Percentiles rank a stretch among this genome's conserved stretches.
Evolutionary conservation across 768 basidiomycete species (phyloP).

Genomic region (Leccinum pellstonianum): DNA sequence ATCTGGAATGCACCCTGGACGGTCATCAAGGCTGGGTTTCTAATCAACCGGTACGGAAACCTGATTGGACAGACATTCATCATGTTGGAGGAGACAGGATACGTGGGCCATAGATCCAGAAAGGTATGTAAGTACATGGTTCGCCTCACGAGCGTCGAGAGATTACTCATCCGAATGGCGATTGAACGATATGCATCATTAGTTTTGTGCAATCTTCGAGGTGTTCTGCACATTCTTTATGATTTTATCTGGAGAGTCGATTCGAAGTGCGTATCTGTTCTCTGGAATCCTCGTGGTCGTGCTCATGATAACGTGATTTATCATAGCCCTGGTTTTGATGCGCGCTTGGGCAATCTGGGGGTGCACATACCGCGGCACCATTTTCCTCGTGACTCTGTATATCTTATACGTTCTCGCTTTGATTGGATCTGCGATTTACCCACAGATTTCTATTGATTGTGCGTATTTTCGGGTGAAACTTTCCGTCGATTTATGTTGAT

Average conservation of each 20-base stretch:
- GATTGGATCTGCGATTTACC: background rate
- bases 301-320: background rate
- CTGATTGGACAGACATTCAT: slow-evolving; percentile 15
- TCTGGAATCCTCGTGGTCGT: background rate
- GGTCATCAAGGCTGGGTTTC: slow-evolving; percentile 9
- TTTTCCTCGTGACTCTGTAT: slow-evolving; percentile 6
- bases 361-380: slow-evolving; percentile 5
- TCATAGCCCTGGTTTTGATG: slow-evolving; percentile 19
- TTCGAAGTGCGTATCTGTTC: background rate
- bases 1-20: slow-evolving; percentile 19
- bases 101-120: background rate
- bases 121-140: background rate
- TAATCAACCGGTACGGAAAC: slow-evolving; percentile 20
- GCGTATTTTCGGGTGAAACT: background rate
- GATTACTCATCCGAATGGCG: background rate
- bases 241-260: slow-evolving; percentile 13
- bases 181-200: background rate
- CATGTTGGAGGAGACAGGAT: slow-evolving; percentile 2
- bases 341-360: slow-evolving; percentile 24
- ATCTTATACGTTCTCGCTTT: slow-evolving; percentile 5
- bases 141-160: background rate
- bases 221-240: slow-evolving; percentile 10
- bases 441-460: background rate
- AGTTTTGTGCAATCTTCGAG: slow-evolving; percentile 8
- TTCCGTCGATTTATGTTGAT: background rate